Percentiles rank a stretch among this genome's conserved stretches.
Conservation (phyloP, 805 yeast genomes). For the Barnettozyma botsteinii region DNA sequence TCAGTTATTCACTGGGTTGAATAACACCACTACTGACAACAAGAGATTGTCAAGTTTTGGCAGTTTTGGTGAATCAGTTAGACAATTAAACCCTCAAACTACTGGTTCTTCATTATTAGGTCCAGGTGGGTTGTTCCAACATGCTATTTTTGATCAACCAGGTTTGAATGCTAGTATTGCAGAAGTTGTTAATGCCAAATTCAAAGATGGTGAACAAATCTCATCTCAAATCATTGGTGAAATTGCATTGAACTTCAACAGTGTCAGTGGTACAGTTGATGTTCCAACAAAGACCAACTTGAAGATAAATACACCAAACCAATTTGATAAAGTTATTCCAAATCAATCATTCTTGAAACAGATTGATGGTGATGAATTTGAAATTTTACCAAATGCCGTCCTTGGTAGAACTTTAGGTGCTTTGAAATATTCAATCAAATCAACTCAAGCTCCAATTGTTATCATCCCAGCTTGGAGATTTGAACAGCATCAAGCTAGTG, state of each 20-base stretch:
- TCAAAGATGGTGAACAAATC: conserved; percentile 57
- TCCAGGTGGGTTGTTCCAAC: conserved; percentile 37
- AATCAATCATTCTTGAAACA: conserved; percentile 51
- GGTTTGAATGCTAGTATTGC: conserved; percentile 81
- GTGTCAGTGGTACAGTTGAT: conserved; percentile 15
- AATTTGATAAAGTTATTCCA: conserved; percentile 41
- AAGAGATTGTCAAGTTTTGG: conserved; percentile 24
- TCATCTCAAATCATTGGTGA: conserved; percentile 75
- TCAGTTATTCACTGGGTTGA: conserved; percentile 41
- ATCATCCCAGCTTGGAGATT: conserved; percentile 87
- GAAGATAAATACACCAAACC: conserved; percentile 35
- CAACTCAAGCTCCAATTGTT: conserved; percentile 55
- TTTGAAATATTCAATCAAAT: conserved; percentile 60
- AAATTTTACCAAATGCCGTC: conserved; percentile 43
- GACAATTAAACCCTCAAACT: conserved; percentile 35
- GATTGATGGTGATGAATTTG: conserved; percentile 37
- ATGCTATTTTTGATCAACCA: conserved; percentile 44
- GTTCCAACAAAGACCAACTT: conserved; percentile 40
- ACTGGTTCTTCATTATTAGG: conserved; percentile 37
- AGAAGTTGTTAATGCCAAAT: conserved; percentile 74
- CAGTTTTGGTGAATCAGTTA: conserved; percentile 24
- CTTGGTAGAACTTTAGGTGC: conserved; percentile 71
- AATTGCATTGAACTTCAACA: conserved; percentile 68
- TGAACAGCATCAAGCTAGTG: conserved; percentile 78
- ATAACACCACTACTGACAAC: conserved; percentile 29